Percentiles rank a stretch among this genome's conserved stretches.
Conservation (phyloP, 257 asterid genomes). For the Schizonepeta tenuifolia region DNA sequence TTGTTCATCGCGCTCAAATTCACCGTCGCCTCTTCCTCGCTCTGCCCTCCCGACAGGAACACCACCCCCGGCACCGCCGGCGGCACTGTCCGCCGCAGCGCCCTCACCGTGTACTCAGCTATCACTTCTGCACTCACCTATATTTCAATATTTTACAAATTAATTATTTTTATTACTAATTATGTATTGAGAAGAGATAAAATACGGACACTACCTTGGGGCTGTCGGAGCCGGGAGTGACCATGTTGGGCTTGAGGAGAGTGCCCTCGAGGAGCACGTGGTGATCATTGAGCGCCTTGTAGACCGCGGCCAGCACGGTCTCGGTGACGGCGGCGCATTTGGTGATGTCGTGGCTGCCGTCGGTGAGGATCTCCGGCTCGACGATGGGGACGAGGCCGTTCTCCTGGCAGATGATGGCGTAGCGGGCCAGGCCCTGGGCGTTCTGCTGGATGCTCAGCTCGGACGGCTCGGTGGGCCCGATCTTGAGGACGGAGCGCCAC, state of each 20-base stretch:
- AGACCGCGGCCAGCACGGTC: conserved; percentile 73
- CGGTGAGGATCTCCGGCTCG: conserved; percentile 83
- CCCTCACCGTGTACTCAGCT: conserved; percentile 74
- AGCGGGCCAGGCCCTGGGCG: conserved; percentile 90
- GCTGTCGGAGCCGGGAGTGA: conserved; percentile 82
- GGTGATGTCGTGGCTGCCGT: conserved; percentile 67
- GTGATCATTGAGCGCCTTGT: conserved; percentile 83
- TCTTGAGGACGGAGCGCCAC: conserved; percentile 85
- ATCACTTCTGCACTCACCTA: conserved; percentile 77
- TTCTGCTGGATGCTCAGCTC: conserved; percentile 77
- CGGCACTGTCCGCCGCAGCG: conserved; percentile 76
- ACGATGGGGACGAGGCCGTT: conserved; percentile 91
- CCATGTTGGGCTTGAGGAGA: conserved; percentile 91
- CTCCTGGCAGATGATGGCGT: conserved; percentile 87
- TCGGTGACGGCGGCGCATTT: conserved; percentile 84
- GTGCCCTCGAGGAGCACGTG: conserved; percentile 94
- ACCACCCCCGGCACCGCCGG: conserved; percentile 91
- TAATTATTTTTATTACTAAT: too few relatives aligned
- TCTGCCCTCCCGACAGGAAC: conserved; percentile 88
- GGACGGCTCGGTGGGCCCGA: conserved; percentile 74
- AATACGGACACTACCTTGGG: conserved; percentile 78
- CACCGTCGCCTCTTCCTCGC: conserved; percentile 83
- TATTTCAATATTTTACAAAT: conserved; percentile 8
- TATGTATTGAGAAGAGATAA: too few relatives aligned
- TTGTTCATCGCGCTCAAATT: conserved; percentile 80